Evolutionary conservation across 2,329 filamentous ascomycete species (phyloP).

Genomic region (Pseudomassariella vexata): DNA sequence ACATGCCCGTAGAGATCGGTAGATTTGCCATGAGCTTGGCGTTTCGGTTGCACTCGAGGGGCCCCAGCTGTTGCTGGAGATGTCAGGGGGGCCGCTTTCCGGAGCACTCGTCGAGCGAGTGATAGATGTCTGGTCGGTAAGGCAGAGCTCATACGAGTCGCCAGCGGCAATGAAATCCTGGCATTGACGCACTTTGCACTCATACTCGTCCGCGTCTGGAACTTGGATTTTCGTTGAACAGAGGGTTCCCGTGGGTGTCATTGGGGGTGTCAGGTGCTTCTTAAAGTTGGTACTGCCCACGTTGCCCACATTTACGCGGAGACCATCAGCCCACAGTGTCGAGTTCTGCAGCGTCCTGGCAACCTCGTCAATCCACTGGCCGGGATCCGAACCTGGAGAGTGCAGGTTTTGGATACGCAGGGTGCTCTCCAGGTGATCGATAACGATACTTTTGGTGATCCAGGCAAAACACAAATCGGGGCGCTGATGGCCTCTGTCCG

Average conservation of each 20-base stretch:
- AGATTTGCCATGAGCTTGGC: constrained; percentile 57
- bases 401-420: constrained; percentile 65
- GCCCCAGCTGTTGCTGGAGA: constrained; percentile 23
- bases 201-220: constrained; percentile 49
- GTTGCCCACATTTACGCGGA: constrained; percentile 13
- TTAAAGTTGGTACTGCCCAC: constrained; percentile 7
- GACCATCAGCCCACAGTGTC: constrained; percentile 23
- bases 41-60: constrained; percentile 7
- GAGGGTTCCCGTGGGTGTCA: constrained; percentile 16
- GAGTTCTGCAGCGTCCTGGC: constrained; percentile 26
- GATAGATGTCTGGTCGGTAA: constrained; percentile 70
- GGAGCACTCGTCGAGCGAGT: constrained; percentile 28
- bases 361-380: constrained; percentile 39
- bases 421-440: constrained; percentile 62
- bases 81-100: constrained; percentile 41
- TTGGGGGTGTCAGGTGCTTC: constrained; percentile 21
- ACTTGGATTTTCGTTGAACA: constrained; percentile 24
- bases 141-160: constrained; percentile 80
- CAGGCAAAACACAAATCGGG: constrained; percentile 74
- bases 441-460: constrained; percentile 69
- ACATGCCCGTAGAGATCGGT: constrained; percentile 59
- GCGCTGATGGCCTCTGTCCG: constrained; percentile 31
- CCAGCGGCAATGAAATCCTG: constrained; percentile 69
- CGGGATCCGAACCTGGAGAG: constrained; percentile 26
- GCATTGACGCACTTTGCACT: constrained; percentile 60